Base-by-base conservation (phyloP, 805 yeast genomes). In the Monosporozyma yasuniensis region DNA sequence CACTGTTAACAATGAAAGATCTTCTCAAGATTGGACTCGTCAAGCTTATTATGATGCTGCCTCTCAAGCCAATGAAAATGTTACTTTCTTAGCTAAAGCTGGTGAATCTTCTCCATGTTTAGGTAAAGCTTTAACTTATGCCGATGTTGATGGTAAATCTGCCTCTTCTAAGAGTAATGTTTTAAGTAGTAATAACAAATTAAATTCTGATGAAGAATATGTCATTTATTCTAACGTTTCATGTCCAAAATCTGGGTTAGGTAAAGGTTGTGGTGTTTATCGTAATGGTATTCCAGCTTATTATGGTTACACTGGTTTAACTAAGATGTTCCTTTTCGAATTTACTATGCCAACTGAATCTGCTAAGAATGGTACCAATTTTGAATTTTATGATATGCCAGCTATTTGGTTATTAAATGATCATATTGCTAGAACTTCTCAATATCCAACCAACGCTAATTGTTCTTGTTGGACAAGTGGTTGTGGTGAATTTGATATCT, bases 401-500 rank as follows among this genome's bases (percentile, higher is more conserved):
- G 89, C 87, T 19, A 83, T 83, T 56, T 84, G 90, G 90, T 70
- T 84, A 52, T 70, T 84, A 60, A 83, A 84, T 56, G 83, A 87
- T 28, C 75, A 79, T 56, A 82, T 84, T 51, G 84, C 88, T 55
- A 76, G 90, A 72, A 83, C 89, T 18, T 70, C 89, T 3, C 89
- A 84, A 66, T 84, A 83, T 61, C 80, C 68, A 42, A 52, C 68
- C 4, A 79, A 78, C 55, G 68, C 70, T 35, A 79, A 78, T 61
- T 84, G 89, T 65, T 82, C 88, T 6, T 81, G 88, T 60, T 84
- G 90, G 90, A 71, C 76, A 43, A 74, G 83, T 27, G 91, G 90
- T 10, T 82, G 89, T 67, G 89, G 90, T 63, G 89, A 84, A 66
- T 82, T 79, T 57, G 91, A 84, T 66, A 76, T 83, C 56, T 84